These are phyloP conservation scores for Coemansia sp. DNA, from an alignment of 192 early-diverging fungal species.

Conservation along the genomic window DNA sequence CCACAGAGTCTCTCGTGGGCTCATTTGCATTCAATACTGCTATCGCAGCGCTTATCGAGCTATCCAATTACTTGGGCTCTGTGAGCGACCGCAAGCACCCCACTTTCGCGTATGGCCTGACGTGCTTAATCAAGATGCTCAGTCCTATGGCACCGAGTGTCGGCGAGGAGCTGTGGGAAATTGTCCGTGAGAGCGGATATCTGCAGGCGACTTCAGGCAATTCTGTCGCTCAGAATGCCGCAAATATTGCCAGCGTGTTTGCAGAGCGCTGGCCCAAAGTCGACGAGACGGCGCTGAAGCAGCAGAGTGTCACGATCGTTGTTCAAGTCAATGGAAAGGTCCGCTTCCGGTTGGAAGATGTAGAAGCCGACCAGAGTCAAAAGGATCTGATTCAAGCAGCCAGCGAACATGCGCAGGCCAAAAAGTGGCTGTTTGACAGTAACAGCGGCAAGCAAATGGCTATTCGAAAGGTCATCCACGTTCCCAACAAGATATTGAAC, in stretches of 20 bases:
- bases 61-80: constrained; percentile 59
- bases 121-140: constrained; percentile 69
- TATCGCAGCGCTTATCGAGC: constrained; percentile 83
- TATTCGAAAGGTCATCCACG: constrained; percentile 65
- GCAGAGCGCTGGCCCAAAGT: constrained; percentile 61
- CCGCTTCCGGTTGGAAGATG: constrained; percentile 62
- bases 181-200: constrained; percentile 23
- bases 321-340: constrained; percentile 78
- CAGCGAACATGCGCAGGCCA: constrained; percentile 41
- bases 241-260: constrained; percentile 47
- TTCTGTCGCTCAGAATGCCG: not conserved
- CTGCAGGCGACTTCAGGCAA: constrained; percentile 8
- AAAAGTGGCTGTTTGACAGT: constrained; percentile 62
- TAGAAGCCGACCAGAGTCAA: constrained; percentile 28
- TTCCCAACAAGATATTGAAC: constrained; percentile 71
- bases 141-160: constrained; percentile 73
- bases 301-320: constrained; percentile 53
- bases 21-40: constrained; percentile 79
- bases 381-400: constrained; percentile 52
- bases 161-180: constrained; percentile 76
- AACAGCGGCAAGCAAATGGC: constrained; percentile 11
- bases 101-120: constrained; percentile 59
- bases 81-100: constrained; percentile 41
- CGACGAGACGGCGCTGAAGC: constrained; percentile 58
- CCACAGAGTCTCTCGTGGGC: constrained; percentile 45